Evolutionary conservation across 176 grass and related monocot species (phyloP).

Genomic region (Leersia perrieri): DNA sequence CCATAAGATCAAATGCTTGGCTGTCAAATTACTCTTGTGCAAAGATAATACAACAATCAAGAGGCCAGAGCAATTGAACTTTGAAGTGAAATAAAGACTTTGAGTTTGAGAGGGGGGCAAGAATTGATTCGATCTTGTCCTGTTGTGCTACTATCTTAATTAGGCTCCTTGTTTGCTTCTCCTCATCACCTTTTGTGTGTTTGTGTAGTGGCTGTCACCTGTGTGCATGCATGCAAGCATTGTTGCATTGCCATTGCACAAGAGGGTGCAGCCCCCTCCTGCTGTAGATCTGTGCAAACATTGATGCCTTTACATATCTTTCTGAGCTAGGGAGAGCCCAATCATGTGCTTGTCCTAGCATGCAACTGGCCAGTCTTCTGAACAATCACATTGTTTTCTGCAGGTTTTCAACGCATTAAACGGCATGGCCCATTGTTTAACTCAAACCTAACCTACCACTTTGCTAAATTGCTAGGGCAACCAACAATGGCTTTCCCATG

Average conservation of each 20-base stretch:
- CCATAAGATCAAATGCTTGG: constrained; percentile 20
- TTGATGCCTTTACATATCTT: constrained; percentile 47
- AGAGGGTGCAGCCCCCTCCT: constrained; percentile 17
- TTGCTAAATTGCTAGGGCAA: constrained; percentile 19
- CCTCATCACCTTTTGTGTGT: constrained; percentile 28
- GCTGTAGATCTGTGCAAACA: constrained; percentile 42
- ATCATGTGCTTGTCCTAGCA: constrained; percentile 43
- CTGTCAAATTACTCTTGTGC: constrained; percentile 13
- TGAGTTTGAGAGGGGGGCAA: neutral
- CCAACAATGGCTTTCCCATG: constrained; percentile 24
- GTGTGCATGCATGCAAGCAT: constrained; percentile 26
- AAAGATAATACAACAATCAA: constrained; percentile 20
- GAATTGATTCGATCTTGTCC: constrained; percentile 27
- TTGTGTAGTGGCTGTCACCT: constrained; percentile 43
- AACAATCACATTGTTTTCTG: constrained; percentile 22
- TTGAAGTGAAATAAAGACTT: neutral
- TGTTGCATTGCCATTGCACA: neutral
- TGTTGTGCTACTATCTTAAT: constrained; percentile 27
- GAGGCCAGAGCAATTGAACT: neutral
- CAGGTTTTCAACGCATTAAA: constrained; percentile 25
- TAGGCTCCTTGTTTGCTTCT: constrained; percentile 48
- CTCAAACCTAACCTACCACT: constrained; percentile 6
- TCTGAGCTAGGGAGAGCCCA: constrained; percentile 33
- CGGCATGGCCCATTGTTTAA: constrained; percentile 30
- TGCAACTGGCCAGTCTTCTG: neutral